Percentiles rank a stretch among this genome's conserved stretches.
These are phyloP conservation scores for Neurospora sp. DNA, from an alignment of 495 filamentous ascomycete species.

Conservation along the genomic window DNA sequence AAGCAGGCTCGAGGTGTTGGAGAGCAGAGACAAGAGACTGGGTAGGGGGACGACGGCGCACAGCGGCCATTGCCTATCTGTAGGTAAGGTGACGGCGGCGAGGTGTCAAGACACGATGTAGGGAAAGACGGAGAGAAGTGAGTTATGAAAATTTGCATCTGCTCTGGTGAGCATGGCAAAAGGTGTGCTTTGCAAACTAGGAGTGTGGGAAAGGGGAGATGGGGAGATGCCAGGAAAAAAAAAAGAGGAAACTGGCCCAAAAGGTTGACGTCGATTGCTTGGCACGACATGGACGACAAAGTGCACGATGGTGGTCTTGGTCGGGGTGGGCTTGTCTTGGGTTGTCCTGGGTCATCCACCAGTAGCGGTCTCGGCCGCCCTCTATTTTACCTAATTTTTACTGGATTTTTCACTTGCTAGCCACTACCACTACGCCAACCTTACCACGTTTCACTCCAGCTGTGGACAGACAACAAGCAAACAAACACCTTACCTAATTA, in stretches of 20 bases:
- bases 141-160: not conserved
- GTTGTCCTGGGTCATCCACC: not conserved
- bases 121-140: not conserved
- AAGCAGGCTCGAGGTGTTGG: not conserved
- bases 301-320: not conserved
- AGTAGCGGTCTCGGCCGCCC: not conserved
- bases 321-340: not conserved
- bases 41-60: constrained; percentile 5
- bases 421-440: not conserved
- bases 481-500: not conserved
- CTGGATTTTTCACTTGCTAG: not conserved
- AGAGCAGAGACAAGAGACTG: not conserved
- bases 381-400: not conserved
- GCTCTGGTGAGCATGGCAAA: not conserved
- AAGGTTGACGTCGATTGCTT: not conserved
- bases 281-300: not conserved
- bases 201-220: not conserved
- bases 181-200: not conserved
- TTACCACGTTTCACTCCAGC: not conserved
- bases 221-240: not conserved
- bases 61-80: constrained; percentile 5
- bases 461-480: not conserved
- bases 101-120: not conserved
- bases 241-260: not conserved
- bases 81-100: not conserved